Conservation (phyloP, 1,284 basidiomycete genomes). For the Moesziomyces aphidis region DNA sequence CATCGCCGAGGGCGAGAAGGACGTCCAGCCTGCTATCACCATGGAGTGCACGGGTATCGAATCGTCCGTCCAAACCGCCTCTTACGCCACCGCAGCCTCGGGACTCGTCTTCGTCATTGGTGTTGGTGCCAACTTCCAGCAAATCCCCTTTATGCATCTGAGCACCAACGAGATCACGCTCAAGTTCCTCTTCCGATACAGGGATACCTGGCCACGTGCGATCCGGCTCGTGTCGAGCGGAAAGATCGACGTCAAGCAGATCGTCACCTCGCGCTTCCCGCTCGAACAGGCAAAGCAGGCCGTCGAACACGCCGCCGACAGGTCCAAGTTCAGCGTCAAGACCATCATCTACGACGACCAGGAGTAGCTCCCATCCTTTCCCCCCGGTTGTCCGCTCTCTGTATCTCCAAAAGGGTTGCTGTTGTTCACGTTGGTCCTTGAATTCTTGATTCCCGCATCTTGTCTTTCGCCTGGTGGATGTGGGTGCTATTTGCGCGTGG, state of each 20-base stretch:
- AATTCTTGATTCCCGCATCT: too few species aligned
- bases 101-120: conserved; percentile 72
- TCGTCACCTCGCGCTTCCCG: conserved; percentile 85
- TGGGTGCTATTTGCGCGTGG: conserved; percentile 8
- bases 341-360: conserved; percentile 61
- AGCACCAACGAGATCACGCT: conserved; percentile 72
- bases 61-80: conserved; percentile 81
- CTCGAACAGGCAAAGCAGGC: conserved; percentile 81
- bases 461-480: too few species aligned
- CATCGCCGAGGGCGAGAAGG: conserved; percentile 27
- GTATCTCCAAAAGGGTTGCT: not conserved
- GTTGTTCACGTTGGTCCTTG: too few species aligned
- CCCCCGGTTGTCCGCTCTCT: not conserved
- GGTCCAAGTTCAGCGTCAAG: conserved; percentile 69
- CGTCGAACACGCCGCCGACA: conserved; percentile 80
- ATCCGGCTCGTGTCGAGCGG: conserved; percentile 83
- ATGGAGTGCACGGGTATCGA: conserved; percentile 90
- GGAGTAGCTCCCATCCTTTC: conserved; percentile 9
- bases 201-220: conserved; percentile 78
- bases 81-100: conserved; percentile 69
- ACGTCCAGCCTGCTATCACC: conserved; percentile 51
- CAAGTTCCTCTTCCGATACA: conserved; percentile 69
- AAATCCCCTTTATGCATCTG: conserved; percentile 71
- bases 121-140: conserved; percentile 69
- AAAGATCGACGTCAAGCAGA: conserved; percentile 84